Evolutionary conservation across 768 basidiomycete genomes (phyloP).

Genomic region (Pleurotus salmoneostramineus): DNA sequence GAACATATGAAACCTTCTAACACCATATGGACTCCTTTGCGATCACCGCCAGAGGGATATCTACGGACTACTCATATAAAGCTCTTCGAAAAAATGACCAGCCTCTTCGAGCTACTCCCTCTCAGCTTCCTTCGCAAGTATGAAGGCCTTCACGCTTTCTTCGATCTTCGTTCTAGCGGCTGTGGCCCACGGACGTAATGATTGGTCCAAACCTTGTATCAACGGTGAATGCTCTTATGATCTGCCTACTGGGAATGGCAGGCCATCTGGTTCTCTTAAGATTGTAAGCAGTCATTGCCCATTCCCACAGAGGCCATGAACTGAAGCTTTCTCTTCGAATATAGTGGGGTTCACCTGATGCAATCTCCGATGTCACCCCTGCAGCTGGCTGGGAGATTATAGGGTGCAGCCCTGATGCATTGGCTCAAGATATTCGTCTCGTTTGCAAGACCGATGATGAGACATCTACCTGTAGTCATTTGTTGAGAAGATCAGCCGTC

Average conservation of each 20-base stretch:
- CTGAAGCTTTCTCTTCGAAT: too few species aligned
- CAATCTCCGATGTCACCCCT: not conserved
- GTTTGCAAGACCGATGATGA: slow-evolving; percentile 13
- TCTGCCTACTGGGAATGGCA: slow-evolving; percentile 4
- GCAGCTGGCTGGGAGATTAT: not conserved
- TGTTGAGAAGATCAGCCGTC: slow-evolving; percentile 34
- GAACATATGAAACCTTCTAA: too few species aligned
- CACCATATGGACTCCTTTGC: too few species aligned
- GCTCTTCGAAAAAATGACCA: too few species aligned
- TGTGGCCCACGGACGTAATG: slow-evolving; percentile 11
- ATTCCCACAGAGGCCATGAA: not conserved
- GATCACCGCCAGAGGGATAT: too few species aligned
- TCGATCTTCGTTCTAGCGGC: not conserved
- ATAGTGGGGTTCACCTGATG: not conserved
- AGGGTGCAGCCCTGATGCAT: not conserved
- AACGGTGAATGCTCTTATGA: slow-evolving; percentile 18
- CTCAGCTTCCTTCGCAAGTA: not conserved
- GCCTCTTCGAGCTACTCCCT: too few species aligned
- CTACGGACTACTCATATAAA: too few species aligned
- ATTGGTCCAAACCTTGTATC: slow-evolving; percentile 20
- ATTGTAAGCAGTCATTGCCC: not conserved
- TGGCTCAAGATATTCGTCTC: slow-evolving; percentile 9
- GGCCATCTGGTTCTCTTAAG: not conserved
- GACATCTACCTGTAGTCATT: slow-evolving; percentile 26
- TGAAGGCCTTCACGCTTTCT: too few species aligned